A percentile compares a stretch with the other conserved stretches of the same genome.
phyloP scores from a whole-genome alignment of 805 yeast genomes.

The Schwanniomyces sp. region DNA sequence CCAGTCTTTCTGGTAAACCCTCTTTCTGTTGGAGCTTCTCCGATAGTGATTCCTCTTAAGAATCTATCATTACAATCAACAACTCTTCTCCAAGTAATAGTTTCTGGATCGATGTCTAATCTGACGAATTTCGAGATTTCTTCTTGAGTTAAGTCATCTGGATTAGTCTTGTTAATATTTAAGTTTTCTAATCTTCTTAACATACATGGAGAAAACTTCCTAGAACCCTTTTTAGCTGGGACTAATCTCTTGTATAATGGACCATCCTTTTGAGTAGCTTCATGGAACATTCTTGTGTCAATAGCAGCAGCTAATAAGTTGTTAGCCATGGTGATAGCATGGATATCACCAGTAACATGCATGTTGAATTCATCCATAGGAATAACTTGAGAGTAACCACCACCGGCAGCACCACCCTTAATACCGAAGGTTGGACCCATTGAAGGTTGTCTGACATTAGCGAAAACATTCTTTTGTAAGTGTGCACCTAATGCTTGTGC shows the following conservation, averaged over 20 bases:
- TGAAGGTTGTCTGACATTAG: conserved; percentile 84
- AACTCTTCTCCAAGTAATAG: conserved; percentile 81
- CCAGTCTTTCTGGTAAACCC: conserved; percentile 74
- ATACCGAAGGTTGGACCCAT: conserved; percentile 91
- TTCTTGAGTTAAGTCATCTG: conserved; percentile 69
- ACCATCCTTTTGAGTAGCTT: conserved; percentile 69
- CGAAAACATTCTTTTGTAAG: conserved; percentile 64
- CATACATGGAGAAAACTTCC: conserved; percentile 70
- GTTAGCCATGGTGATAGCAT: conserved; percentile 81
- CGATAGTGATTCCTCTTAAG: conserved; percentile 74
- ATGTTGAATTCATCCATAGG: conserved; percentile 88
- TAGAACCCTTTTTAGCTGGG: conserved; percentile 69
- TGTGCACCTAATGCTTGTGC: conserved; percentile 83
- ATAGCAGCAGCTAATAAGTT: conserved; percentile 82
- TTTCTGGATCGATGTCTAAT: conserved; percentile 73
- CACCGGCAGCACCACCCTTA: conserved; percentile 91
- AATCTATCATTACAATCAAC: conserved; percentile 84
- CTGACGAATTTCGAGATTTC: conserved; percentile 65
- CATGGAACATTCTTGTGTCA: conserved; percentile 86
- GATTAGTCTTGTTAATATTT: conserved; percentile 68
- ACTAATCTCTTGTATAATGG: conserved; percentile 74
- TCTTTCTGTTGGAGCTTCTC: conserved; percentile 80
- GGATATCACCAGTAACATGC: conserved; percentile 86
- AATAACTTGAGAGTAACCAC: conserved; percentile 83
- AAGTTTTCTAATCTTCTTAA: conserved; percentile 63